Evolutionary conservation across 805 yeast genomes (phyloP).

Genomic region (Starmera amethionina): DNA sequence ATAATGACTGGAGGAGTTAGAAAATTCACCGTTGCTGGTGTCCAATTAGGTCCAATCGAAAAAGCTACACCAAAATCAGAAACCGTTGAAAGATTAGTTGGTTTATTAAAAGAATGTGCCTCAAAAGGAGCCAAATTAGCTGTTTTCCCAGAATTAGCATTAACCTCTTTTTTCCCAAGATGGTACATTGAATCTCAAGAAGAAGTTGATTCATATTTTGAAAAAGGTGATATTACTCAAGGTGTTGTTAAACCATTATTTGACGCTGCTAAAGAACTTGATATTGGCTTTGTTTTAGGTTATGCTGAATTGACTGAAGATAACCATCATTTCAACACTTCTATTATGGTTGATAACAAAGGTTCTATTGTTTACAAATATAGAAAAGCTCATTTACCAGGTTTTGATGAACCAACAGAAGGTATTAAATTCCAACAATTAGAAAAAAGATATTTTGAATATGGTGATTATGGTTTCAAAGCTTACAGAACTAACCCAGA

Average conservation of each 20-base stretch:
- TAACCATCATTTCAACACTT: conserved; percentile 26
- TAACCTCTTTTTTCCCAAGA: conserved; percentile 28
- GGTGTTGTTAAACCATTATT: conserved; percentile 22
- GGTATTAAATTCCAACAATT: conserved; percentile 25
- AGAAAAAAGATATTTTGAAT: conserved; percentile 28
- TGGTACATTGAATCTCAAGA: conserved; percentile 24
- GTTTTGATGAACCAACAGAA: conserved; percentile 25
- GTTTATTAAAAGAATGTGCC: conserved; percentile 22
- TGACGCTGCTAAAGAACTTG: conserved; percentile 19
- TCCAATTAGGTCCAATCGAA: conserved; percentile 26
- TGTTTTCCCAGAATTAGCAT: conserved; percentile 27
- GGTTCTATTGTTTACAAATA: conserved; percentile 23
- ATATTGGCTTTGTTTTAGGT: conserved; percentile 25
- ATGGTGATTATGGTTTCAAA: conserved; percentile 27
- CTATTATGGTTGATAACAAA: conserved; percentile 21
- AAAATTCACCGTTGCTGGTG: conserved; percentile 23
- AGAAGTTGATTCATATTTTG: conserved; percentile 26
- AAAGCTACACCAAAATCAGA: conserved; percentile 21
- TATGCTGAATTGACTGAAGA: conserved; percentile 29
- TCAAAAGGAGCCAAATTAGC: conserved; percentile 22
- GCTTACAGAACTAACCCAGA: conserved; percentile 25
- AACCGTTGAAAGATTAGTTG: conserved; percentile 21
- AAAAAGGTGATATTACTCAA: conserved; percentile 24
- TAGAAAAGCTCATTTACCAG: conserved; percentile 29
- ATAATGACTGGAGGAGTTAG: conserved; percentile 5